Conservation (phyloP, 2,329 filamentous ascomycete genomes). For the Aspergillus pseudotamarii region DNA sequence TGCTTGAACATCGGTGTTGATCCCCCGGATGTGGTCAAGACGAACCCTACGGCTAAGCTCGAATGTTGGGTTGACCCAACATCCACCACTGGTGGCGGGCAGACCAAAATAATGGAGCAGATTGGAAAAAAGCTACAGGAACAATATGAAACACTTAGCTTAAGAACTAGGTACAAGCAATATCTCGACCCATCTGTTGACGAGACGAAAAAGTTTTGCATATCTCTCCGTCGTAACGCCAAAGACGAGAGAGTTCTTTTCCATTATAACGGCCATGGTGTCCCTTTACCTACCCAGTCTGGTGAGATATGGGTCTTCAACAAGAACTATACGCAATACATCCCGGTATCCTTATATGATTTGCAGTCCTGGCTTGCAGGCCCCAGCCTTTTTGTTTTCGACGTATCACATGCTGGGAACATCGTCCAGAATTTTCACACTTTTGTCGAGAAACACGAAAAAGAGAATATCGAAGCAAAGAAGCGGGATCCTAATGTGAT, state of each 20-base stretch:
- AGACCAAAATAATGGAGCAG: slow-evolving; percentile 81
- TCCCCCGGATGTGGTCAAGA: slow-evolving; percentile 95
- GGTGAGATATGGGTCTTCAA: slow-evolving; percentile 99
- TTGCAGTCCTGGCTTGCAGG: slow-evolving; percentile 94
- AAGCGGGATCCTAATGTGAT: slow-evolving; percentile 72
- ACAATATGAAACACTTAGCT: slow-evolving; percentile 93
- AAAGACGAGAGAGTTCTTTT: slow-evolving; percentile 97
- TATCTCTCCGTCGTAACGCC: slow-evolving; percentile 84
- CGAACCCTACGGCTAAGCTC: slow-evolving; percentile 86
- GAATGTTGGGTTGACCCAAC: slow-evolving; percentile 98
- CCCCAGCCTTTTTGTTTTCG: slow-evolving; percentile 95
- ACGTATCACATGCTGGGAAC: slow-evolving; percentile 94
- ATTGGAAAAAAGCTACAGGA: slow-evolving; percentile 95
- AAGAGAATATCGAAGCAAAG: slow-evolving; percentile 77
- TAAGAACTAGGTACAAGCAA: slow-evolving; percentile 96
- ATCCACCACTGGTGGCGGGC: slow-evolving; percentile 70
- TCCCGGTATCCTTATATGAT: slow-evolving; percentile 93
- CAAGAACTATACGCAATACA: slow-evolving; percentile 98
- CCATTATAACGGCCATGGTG: slow-evolving; percentile 97
- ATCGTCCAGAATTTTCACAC: slow-evolving; percentile 94
- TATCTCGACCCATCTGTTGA: slow-evolving; percentile 95
- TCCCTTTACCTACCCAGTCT: slow-evolving; percentile 90
- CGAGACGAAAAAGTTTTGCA: slow-evolving; percentile 95
- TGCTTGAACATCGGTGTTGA: slow-evolving; percentile 98
- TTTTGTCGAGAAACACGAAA: slow-evolving; percentile 92